These are phyloP conservation scores for Saccharomyces hybrid DNA, from an alignment of 1,139 yeast species.

Conservation along the genomic window DNA sequence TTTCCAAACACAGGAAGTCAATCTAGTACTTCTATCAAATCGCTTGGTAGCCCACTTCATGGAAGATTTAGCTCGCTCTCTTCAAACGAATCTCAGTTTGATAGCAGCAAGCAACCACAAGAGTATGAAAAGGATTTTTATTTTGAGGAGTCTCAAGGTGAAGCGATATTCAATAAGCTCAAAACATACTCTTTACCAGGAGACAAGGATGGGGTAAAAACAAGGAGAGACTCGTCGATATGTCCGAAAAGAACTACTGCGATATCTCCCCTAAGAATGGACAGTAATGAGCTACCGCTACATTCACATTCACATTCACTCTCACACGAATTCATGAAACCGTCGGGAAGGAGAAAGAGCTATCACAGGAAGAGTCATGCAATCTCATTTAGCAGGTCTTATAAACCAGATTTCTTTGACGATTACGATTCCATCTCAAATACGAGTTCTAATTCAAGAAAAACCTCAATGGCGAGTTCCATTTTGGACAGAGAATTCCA, in stretches of 20 bases:
- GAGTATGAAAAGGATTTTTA: conserved; percentile 2
- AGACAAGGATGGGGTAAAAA: not conserved
- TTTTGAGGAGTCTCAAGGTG: conserved; percentile 9
- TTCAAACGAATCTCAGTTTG: not conserved
- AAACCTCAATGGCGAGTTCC: conserved; percentile 2
- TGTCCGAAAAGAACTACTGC: not conserved
- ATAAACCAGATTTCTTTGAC: not conserved
- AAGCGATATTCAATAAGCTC: conserved; percentile 8
- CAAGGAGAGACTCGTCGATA: conserved; percentile 3
- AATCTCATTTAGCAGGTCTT: conserved; percentile 7
- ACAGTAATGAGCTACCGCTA: not conserved
- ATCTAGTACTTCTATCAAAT: not conserved
- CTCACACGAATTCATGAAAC: not conserved
- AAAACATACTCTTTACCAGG: conserved; percentile 4
- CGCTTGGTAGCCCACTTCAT: not conserved
- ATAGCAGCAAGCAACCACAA: not conserved
- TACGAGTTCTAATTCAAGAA: conserved; percentile 3
- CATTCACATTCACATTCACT: not conserved
- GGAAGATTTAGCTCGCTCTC: conserved; percentile 1
- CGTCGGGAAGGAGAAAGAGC: not conserved
- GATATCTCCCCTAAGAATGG: not conserved
- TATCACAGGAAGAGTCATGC: conserved; percentile 8
- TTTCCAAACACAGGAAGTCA: conserved; percentile 5
- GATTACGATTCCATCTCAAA: not conserved
- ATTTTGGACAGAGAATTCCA: not conserved